Evolutionary conservation across 1,284 basidiomycete species (phyloP), one percentile per base, ranked within the genome.

Genomic region (Hymenochaete sp.): DNA sequence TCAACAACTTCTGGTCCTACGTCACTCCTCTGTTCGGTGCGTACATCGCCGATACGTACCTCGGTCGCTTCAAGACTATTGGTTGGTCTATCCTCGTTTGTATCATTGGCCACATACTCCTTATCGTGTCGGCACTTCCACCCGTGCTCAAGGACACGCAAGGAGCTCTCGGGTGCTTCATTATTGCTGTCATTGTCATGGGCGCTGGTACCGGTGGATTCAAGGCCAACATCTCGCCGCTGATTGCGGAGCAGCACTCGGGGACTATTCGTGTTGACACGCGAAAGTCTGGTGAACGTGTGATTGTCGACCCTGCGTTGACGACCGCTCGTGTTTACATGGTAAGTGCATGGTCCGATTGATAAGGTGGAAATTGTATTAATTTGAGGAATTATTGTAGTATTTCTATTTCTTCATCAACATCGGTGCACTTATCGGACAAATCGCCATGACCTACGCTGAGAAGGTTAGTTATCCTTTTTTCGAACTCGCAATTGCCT

Each of bases 361-460:
- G 13, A 6, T 14, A 37, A 9, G 16, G 7, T 21, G 3, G 22
- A 41, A 4, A 11, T 27, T 38, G 19, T 33, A 21, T 14, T 43
- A n/a, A n/a, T 33, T 19, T 38, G 14, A n/a, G 27, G 18, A 16
- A 2, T 29, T 13, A 4, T 25, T 28, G 11, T 25, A 37, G 33
- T 84, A 82, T 57, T 87, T 84, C 59, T 87, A 86, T 59, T 65
- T 85, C 48, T 82, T 85, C 62, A 83, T 84, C 60, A 90, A 90
- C 59, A 62, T 87, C 47, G 86, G 87, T 4, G 77, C 86, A 0
- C 66, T 89, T 35, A 56, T 80, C 21, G 82, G 83, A 14, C 80
- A 82, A 57, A 76, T 86, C 43, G 57, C 64, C 13, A 85, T 86
- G 79, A 73, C 78, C 0, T 85, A 80, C 57, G 70, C 81, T 2